Evolutionary conservation across 352 stramenopile genomes (phyloP).

Genomic region (Pythium scleroteichum): DNA sequence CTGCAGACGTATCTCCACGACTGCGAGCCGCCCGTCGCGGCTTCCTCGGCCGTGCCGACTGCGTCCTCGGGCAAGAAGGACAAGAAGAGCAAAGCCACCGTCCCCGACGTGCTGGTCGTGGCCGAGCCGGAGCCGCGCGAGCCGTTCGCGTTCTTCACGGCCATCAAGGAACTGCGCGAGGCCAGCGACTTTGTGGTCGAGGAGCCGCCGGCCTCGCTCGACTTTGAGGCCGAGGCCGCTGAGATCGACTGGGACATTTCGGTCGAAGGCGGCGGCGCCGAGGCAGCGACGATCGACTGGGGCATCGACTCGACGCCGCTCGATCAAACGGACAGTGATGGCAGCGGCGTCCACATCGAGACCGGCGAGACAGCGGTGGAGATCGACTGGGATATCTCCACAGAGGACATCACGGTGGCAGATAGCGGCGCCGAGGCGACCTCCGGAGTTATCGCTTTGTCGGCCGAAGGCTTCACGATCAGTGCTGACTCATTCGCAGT

Average conservation of each 20-base stretch:
- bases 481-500: constrained; percentile 10
- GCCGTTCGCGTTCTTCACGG: constrained; percentile 55
- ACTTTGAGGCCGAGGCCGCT: constrained; percentile 57
- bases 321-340: constrained; percentile 13
- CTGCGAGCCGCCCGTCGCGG: constrained; percentile 40
- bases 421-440: constrained; percentile 6
- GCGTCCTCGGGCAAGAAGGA: constrained; percentile 35
- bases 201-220: constrained; percentile 19
- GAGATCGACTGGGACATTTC: constrained; percentile 82
- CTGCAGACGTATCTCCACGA: constrained; percentile 69
- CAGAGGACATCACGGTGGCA: constrained; percentile 37
- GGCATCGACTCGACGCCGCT: constrained; percentile 50
- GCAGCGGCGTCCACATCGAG: constrained; percentile 22
- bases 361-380: constrained; percentile 39
- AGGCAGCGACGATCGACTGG: constrained; percentile 55
- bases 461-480: constrained; percentile 6
- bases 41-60: constrained; percentile 19
- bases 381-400: constrained; percentile 82
- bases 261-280: constrained; percentile 37
- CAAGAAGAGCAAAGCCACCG: constrained; percentile 35
- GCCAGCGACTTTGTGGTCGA: constrained; percentile 42
- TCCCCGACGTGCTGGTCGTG: constrained; percentile 13
- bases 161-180: constrained; percentile 49
- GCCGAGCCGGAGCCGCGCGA: constrained; percentile 32
- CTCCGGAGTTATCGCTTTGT: constrained; percentile 8